phyloP scores from a whole-genome alignment of 257 asterid species.

The Nicotiana paniculata region DNA sequence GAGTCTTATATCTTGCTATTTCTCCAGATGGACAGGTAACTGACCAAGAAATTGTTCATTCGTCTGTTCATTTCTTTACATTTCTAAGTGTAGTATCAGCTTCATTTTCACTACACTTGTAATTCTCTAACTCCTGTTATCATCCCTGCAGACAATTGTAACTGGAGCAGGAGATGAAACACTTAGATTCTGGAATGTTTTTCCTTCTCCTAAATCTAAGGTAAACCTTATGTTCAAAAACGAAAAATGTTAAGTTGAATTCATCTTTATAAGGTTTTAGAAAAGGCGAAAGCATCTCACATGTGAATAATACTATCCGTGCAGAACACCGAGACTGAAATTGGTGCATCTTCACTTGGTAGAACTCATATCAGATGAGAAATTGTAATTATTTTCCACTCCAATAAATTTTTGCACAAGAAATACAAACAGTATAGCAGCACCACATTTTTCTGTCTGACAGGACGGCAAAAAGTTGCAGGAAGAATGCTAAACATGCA shows the following conservation, averaged over 20 bases:
- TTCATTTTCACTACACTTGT: neutral
- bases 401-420: neutral
- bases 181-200: slow-evolving; percentile 90
- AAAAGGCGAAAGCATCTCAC: slow-evolving; percentile 1
- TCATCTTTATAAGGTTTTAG: neutral
- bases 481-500: neutral
- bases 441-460: neutral
- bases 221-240: slow-evolving; percentile 22
- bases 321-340: slow-evolving; percentile 86
- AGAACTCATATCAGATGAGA: slow-evolving; percentile 80
- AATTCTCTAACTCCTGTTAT: neutral
- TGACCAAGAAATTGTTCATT: neutral
- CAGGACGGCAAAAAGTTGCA: neutral
- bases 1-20: slow-evolving; percentile 91
- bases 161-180: slow-evolving; percentile 99
- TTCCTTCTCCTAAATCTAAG: slow-evolving; percentile 93
- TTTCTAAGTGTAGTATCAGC: neutral
- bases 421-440: neutral
- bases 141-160: slow-evolving; percentile 64
- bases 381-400: neutral
- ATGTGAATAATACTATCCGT: neutral
- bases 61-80: neutral
- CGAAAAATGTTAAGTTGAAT: neutral
- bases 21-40: slow-evolving; percentile 98
- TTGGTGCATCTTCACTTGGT: slow-evolving; percentile 87